phyloP scores from a whole-genome alignment of 2,329 filamentous ascomycete species.

The Arthrocladium fulminans region DNA sequence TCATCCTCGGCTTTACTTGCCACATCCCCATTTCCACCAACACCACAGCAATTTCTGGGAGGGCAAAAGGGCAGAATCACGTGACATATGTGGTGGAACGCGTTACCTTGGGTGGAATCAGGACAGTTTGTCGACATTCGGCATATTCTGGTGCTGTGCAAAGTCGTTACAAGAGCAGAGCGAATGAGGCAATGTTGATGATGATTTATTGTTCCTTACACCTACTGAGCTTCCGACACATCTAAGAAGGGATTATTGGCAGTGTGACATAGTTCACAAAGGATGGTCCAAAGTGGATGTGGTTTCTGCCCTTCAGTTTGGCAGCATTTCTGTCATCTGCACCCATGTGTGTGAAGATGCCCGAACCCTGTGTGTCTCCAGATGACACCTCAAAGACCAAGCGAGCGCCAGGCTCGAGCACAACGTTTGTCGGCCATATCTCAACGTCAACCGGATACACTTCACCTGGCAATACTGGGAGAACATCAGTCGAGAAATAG shows the following conservation, averaged over 20 bases:
- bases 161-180: too few species aligned
- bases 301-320: constrained; percentile 34
- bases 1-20: too few species aligned
- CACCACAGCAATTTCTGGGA: too few species aligned
- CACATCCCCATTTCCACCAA: too few species aligned
- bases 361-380: constrained; percentile 45
- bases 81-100: too few species aligned
- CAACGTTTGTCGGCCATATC: constrained; percentile 33
- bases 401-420: constrained; percentile 28
- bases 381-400: constrained; percentile 27
- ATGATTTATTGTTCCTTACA: too few species aligned
- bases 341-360: constrained; percentile 41
- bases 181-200: too few species aligned
- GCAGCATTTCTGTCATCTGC: constrained; percentile 23
- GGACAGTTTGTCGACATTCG: too few species aligned
- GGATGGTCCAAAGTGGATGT: constrained; percentile 40
- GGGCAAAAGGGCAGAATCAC: too few species aligned
- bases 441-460: constrained; percentile 44
- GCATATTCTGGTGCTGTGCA: too few species aligned
- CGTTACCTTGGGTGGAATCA: too few species aligned
- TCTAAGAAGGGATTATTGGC: constrained; percentile 43
- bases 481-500: constrained; percentile 41
- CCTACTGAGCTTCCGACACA: too few species aligned
- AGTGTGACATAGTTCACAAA: constrained; percentile 42
- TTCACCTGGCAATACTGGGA: constrained; percentile 41